A percentile compares a stretch with the other conserved stretches of the same genome.
phyloP scores from a whole-genome alignment of 225 moss, liverwort and hornwort species.

The Neckera pumila region DNA sequence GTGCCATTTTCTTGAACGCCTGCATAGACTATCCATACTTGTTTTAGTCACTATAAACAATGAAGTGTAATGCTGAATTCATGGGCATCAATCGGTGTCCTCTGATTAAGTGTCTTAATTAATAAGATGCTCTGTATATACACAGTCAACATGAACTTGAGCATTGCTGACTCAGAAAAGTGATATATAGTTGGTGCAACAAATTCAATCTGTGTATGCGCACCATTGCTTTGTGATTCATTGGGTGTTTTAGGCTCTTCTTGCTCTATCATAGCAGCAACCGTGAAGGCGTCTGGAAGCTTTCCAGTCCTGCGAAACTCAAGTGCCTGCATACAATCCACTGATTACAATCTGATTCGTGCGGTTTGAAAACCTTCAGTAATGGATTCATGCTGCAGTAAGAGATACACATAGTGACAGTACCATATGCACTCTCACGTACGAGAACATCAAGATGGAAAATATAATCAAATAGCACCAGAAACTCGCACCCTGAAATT shows the following conservation, averaged over 20 bases:
- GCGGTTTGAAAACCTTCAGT: neutral
- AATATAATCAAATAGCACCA: neutral
- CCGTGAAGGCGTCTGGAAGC: conserved; percentile 53
- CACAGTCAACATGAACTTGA: neutral
- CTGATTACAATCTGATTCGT: neutral
- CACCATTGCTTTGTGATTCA: conserved; percentile 52
- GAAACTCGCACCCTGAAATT: neutral
- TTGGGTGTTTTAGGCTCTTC: conserved; percentile 32
- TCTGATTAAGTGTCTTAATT: neutral
- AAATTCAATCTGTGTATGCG: neutral
- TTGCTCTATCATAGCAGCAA: conserved; percentile 11
- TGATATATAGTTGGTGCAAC: neutral
- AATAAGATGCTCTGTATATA: neutral
- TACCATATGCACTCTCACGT: neutral
- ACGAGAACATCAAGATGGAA: neutral
- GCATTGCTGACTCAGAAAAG: neutral
- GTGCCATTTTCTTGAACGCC: conserved; percentile 20
- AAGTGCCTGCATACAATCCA: conserved; percentile 48
- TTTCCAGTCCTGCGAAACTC: conserved; percentile 56
- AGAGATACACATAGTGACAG: neutral
- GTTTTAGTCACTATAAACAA: neutral
- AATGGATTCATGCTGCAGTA: neutral
- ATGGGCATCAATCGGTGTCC: neutral
- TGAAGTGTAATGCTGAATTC: neutral
- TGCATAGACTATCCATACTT: neutral